Conservation (phyloP, 257 asterid genomes). For the Plantago ovata region DNA sequence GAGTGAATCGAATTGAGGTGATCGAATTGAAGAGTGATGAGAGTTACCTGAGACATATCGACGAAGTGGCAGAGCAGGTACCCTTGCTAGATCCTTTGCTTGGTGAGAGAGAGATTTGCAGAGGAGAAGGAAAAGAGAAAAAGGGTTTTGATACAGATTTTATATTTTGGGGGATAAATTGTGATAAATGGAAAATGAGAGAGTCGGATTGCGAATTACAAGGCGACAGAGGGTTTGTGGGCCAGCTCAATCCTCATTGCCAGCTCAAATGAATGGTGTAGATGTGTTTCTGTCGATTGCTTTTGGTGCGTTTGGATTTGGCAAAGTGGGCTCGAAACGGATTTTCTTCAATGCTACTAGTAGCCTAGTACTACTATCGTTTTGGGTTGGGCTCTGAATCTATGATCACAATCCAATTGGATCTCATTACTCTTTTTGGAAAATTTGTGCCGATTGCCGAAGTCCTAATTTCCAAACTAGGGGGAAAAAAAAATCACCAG, state of each 20-base stretch:
- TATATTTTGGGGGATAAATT: not conserved
- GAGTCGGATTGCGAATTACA: conserved; percentile 19
- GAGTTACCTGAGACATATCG: conserved; percentile 40
- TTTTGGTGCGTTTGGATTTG: conserved; percentile 20
- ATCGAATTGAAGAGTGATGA: too few species aligned
- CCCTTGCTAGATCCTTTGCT: conserved; percentile 28
- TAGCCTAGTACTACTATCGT: too few species aligned
- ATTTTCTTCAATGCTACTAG: not conserved
- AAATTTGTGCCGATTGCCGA: too few species aligned
- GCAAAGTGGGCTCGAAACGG: not conserved
- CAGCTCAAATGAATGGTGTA: conserved; percentile 33
- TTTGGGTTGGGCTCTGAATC: conserved; percentile 23
- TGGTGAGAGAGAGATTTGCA: conserved; percentile 16
- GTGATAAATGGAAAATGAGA: not conserved
- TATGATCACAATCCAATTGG: not conserved
- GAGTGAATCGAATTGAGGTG: not conserved
- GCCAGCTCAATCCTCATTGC: conserved; percentile 40
- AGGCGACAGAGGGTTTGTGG: conserved; percentile 23
- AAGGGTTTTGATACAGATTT: conserved; percentile 22
- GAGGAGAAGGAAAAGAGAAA: conserved; percentile 10
- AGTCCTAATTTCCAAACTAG: too few species aligned
- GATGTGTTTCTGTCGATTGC: conserved; percentile 30
- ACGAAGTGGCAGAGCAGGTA: conserved; percentile 16
- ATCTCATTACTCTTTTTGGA: too few species aligned
- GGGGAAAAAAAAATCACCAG: too few species aligned